Evolutionary conservation across 441 rosid genomes (phyloP).

Genomic region (Hypseocharis bilobata): DNA sequence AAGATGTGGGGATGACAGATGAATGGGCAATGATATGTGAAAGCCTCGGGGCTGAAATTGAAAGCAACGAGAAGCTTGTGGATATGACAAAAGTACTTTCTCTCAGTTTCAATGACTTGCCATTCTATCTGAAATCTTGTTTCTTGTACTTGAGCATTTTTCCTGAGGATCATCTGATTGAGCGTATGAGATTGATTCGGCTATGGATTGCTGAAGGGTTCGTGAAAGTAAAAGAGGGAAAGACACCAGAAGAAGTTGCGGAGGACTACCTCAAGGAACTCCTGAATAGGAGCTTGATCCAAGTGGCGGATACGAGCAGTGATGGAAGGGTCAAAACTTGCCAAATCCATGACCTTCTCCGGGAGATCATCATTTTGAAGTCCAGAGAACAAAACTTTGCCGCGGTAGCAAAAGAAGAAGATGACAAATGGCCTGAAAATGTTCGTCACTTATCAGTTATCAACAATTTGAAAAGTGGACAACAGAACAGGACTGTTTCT

Average conservation of each 20-base stretch:
- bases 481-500: constrained; percentile 15
- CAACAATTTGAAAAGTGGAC: constrained; percentile 17
- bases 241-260: constrained; percentile 32
- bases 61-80: constrained; percentile 15
- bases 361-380: constrained; percentile 24
- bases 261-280: constrained; percentile 27
- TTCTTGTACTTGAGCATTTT: constrained; percentile 27
- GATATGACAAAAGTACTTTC: constrained; percentile 21
- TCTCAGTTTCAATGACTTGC: constrained; percentile 31
- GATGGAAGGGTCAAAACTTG: constrained; percentile 31
- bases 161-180: constrained; percentile 20
- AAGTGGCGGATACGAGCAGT: constrained; percentile 21
- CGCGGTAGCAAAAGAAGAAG: constrained; percentile 25
- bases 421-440: constrained; percentile 27
- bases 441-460: constrained; percentile 34
- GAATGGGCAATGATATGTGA: constrained; percentile 24
- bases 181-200: constrained; percentile 16
- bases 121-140: constrained; percentile 25
- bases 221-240: constrained; percentile 20
- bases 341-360: constrained; percentile 26
- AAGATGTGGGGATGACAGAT: constrained; percentile 19
- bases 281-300: constrained; percentile 27
- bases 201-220: constrained; percentile 33
- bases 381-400: constrained; percentile 29
- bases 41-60: constrained; percentile 20